A percentile compares a stretch with the other conserved stretches of the same genome.
Conservation (phyloP, 1,284 basidiomycete species). For the Ceratobasidium papillatum region DNA sequence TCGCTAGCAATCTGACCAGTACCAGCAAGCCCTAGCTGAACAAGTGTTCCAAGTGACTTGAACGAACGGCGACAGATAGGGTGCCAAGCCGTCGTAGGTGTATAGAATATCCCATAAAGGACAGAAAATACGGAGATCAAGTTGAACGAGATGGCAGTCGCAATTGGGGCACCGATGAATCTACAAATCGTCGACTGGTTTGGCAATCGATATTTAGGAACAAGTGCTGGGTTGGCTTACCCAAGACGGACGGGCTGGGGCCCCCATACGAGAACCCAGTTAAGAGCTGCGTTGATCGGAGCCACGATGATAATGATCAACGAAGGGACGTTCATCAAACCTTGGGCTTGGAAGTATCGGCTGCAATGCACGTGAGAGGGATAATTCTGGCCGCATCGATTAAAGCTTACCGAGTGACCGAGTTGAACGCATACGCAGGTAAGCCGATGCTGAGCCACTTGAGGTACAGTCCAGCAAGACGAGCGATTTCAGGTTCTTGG, state of each 20-base stretch:
- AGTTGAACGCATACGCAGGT: conserved; percentile 87
- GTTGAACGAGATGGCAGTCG: conserved; percentile 89
- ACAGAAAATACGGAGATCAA: conserved; percentile 76
- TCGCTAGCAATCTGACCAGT: conserved; percentile 64
- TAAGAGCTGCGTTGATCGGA: conserved; percentile 85
- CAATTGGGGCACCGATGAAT: conserved; percentile 92
- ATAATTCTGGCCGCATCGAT: too few species aligned
- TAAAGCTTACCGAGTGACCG: conserved; percentile 63
- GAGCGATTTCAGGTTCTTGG: conserved; percentile 89
- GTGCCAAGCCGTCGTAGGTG: conserved; percentile 84
- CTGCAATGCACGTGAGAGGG: conserved; percentile 54
- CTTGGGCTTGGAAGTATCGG: conserved; percentile 90
- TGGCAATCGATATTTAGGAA: not conserved
- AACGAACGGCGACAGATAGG: conserved; percentile 72
- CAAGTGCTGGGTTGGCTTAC: not conserved
- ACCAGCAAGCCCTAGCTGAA: conserved; percentile 79
- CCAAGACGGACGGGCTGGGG: conserved; percentile 72
- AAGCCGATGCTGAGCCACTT: conserved; percentile 82
- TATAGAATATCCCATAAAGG: conserved; percentile 77
- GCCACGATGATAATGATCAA: conserved; percentile 85
- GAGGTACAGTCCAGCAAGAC: conserved; percentile 79
- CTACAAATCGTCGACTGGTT: conserved; percentile 59
- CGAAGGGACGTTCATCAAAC: conserved; percentile 87
- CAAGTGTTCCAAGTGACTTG: conserved; percentile 74
- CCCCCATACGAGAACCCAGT: conserved; percentile 89